Evolutionary conservation across 768 basidiomycete species (phyloP).

Genomic region (Mycena albidolilacea): DNA sequence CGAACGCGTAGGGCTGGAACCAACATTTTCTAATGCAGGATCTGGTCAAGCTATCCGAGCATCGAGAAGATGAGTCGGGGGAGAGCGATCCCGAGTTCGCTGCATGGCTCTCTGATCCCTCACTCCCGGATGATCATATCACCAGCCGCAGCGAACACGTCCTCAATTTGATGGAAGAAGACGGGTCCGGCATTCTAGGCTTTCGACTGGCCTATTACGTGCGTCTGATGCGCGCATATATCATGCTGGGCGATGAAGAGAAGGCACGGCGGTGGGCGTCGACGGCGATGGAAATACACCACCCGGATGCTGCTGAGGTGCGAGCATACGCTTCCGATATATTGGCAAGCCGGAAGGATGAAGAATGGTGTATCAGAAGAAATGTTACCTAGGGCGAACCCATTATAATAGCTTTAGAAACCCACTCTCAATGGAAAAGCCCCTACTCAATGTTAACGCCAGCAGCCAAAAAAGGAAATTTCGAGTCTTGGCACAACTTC

Average conservation of each 20-base stretch:
- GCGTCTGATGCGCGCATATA: not conserved
- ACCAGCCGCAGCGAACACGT: not conserved
- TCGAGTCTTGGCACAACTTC: no score
- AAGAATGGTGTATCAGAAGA: not conserved
- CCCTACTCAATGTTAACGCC: no score
- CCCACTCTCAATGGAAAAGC: no score
- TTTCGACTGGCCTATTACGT: not conserved
- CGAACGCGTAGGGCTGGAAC: no score
- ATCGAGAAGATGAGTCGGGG: no score
- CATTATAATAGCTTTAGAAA: no score
- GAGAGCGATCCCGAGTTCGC: not conserved
- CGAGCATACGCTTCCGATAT: not conserved
- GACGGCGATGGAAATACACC: not conserved
- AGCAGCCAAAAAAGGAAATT: no score
- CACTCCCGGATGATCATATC: slow-evolving; percentile 15
- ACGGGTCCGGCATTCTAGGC: not conserved
- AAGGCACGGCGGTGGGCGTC: slow-evolving; percentile 11
- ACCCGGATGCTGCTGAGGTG: not conserved
- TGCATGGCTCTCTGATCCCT: slow-evolving; percentile 13
- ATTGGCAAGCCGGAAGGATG: not conserved
- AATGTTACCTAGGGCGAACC: not conserved
- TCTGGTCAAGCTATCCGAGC: not conserved
- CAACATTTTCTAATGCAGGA: not conserved
- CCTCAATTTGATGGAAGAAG: not conserved
- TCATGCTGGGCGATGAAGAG: slow-evolving; percentile 6